Evolutionary conservation across 1,284 basidiomycete genomes (phyloP), one percentile per base, ranked within the genome.

Genomic region (Meripilus lineatus): DNA sequence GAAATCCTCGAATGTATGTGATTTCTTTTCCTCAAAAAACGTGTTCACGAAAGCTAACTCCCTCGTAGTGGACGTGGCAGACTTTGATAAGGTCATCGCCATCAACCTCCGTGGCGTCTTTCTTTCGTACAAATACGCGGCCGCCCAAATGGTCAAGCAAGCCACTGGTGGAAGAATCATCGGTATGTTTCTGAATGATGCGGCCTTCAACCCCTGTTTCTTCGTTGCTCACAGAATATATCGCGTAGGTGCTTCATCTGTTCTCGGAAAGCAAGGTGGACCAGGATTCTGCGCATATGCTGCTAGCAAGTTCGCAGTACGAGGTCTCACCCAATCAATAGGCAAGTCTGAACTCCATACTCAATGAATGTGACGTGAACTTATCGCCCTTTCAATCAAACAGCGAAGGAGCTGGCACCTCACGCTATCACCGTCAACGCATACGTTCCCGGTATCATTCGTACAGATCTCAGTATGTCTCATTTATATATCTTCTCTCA

Each of bases 71-170:
- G 32, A 45, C 15, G 38, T 45, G 17, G 53, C 50, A 21, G 42
- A 51, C 4, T 46, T 55, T 25, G 59, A 61, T 45, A 45, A 46
- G 39, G 46, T 62, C 1, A 48, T 55, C 38, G 39, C 40, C n/a
- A 53, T 64, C 20, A 66, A 68, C 55, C 50, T 59, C 32, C 53
- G 53, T 35, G 59, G 62, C 23, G 51, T 55, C 14, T 53, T 62
- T 38, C 44, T 59, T 10, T 58, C 55, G 50, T 64, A 59, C 50
- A 61, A 62, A 49, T 52, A 56, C n/a, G 62, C 59, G 2, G 62
- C 61, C 33, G 44, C 39, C 20, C 58, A 59, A 42, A 61, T 63
- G 59, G 51, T 51, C 25, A 50, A 52, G 45, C 61, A 63, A 52
- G 61, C 60, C n/a, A 38, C 47, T 11, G 61, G 61, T 2, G 59